A percentile compares a stretch with the other conserved stretches of the same genome.
Evolutionary conservation across 306 rosid species (phyloP).

Genomic region (Begonia loranthoides): DNA sequence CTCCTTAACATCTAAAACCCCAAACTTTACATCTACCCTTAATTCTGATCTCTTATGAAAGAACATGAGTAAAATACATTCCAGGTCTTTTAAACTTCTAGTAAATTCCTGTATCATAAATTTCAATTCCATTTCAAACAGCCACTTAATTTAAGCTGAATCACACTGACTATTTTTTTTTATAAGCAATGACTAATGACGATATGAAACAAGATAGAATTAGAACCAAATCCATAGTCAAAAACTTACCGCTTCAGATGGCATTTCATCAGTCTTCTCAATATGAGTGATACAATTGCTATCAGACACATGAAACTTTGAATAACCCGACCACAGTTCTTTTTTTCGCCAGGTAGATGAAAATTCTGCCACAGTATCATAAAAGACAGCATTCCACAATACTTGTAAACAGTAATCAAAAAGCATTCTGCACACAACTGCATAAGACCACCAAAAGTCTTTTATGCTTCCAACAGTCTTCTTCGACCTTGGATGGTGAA

Average conservation of each 20-base stretch:
- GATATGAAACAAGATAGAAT: no score
- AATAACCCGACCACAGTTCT: conserved; percentile 49
- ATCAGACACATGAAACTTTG: conserved; percentile 16
- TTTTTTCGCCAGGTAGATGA: conserved; percentile 54
- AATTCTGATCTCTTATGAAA: neutral
- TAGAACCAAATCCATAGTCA: conserved; percentile 1
- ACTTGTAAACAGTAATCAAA: conserved; percentile 60
- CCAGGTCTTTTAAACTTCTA: neutral
- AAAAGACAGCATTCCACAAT: conserved; percentile 83
- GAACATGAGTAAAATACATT: neutral
- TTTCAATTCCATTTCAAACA: no score
- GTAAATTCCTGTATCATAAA: no score
- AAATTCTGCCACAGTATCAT: conserved; percentile 49
- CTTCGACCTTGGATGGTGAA: conserved; percentile 13
- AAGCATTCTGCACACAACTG: conserved; percentile 54
- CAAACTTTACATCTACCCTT: no score
- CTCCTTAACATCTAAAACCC: no score
- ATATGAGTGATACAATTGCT: conserved; percentile 18
- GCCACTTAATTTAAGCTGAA: no score
- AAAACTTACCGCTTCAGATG: conserved; percentile 50
- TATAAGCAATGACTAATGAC: no score
- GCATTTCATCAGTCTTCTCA: conserved; percentile 19
- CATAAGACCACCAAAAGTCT: conserved; percentile 55
- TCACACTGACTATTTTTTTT: no score
- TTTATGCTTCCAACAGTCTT: conserved; percentile 71